Evolutionary conservation across 2,329 filamentous ascomycete species (phyloP).

Genomic region (Elsinoe arachidis): DNA sequence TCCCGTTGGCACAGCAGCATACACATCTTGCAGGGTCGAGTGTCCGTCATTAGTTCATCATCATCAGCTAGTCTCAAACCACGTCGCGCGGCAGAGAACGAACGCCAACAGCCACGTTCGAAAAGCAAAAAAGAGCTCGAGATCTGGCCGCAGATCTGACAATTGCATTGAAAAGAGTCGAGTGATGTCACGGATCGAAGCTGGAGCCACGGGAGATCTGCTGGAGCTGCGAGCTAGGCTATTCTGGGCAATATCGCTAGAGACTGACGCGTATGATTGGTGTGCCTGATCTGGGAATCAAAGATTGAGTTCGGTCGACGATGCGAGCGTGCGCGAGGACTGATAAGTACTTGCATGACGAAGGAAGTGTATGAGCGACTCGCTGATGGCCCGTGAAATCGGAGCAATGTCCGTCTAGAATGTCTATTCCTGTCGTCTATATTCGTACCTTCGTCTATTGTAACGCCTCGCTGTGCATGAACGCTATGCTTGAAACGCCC

Average conservation of each 20-base stretch:
- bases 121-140: background rate
- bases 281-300: background rate
- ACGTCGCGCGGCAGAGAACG: background rate
- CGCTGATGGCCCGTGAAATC: too few species aligned
- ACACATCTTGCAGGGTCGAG: background rate
- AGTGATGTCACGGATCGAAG: background rate
- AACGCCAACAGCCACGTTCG: background rate
- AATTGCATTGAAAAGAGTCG: background rate
- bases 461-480: conserved; percentile 2
- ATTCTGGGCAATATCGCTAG: background rate
- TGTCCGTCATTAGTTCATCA: conserved; percentile 1
- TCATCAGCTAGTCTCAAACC: background rate
- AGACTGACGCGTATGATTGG: background rate
- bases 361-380: background rate
- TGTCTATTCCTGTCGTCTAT: background rate
- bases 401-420: background rate
- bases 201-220: background rate
- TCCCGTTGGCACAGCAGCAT: background rate
- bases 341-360: background rate
- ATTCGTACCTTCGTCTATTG: conserved; percentile 1
- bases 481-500: background rate
- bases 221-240: background rate
- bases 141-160: background rate
- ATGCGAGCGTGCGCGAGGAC: background rate
- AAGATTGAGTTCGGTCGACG: background rate